Conservation (phyloP, 345 rosid species). For the Draba incana region DNA sequence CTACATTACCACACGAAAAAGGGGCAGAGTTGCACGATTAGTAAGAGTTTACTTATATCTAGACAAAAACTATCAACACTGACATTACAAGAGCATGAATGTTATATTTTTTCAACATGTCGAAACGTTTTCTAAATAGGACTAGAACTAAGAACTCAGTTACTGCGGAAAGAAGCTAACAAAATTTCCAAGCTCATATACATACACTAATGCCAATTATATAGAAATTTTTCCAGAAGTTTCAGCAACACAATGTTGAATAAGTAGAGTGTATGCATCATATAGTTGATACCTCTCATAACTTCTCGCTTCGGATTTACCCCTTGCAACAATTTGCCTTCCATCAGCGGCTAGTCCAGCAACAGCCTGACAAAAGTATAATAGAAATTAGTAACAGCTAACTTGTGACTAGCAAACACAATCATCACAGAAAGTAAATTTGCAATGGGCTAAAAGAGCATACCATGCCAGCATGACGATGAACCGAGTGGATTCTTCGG, state of each 20-base stretch:
- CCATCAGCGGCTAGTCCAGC: conserved; percentile 98
- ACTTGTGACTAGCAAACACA: no score
- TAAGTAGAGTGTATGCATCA: neutral
- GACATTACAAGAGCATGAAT: conserved; percentile 1
- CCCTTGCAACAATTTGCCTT: conserved; percentile 88
- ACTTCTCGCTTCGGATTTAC: conserved; percentile 80
- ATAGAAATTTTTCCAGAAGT: no score
- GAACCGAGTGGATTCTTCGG: conserved; percentile 91
- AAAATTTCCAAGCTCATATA: neutral
- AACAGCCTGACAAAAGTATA: conserved; percentile 59
- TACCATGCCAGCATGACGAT: conserved; percentile 98
- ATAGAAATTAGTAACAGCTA: no score
- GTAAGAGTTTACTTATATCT: neutral
- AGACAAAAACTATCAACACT: conserved; percentile 7
- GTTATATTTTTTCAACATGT: neutral
- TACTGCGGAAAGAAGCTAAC: neutral
- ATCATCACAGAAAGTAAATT: neutral
- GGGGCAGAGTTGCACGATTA: neutral
- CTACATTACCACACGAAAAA: conserved; percentile 47
- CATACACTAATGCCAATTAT: neutral
- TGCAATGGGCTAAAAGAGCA: neutral
- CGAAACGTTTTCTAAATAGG: no score
- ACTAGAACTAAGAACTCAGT: no score
- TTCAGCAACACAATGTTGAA: neutral
- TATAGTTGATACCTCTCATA: conserved; percentile 63